Base-by-base conservation (phyloP, 2,329 filamentous ascomycete species). In the Monosporascus sp. region DNA sequence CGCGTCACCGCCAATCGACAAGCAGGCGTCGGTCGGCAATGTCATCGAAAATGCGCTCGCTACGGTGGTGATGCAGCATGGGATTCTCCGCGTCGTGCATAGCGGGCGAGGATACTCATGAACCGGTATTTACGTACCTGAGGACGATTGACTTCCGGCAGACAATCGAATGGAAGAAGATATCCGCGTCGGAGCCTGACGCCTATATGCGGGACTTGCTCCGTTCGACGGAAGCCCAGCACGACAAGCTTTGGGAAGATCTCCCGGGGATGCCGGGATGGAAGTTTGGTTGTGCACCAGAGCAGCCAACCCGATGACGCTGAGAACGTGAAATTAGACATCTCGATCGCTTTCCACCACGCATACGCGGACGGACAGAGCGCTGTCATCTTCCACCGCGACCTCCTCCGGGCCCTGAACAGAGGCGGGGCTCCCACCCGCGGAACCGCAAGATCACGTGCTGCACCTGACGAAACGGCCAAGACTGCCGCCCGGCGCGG, bases 321-420 rank as follows among this genome's bases (percentile, higher is more conserved):
- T 5, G 44, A 57, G 2, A 27, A 48, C 1, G 47, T 60, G 5
- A 59, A 66, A 6, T 58, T 73, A 37, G 72, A 81, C 48, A 54
- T 80, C 14, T 56, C 74, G 6, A 79, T 82, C 56, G 68, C 72
- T 5, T 78, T 70, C 37, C 81, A 84, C 55, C 81, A 84, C 57
- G 69, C 72, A 0, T 66, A 83, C 18, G 71, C 72, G 24, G 81
- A 84, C 56, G 81, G 81, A 1, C 67, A 72, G 14, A 74, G 75
- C 56, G 75, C 74, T 0, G 65, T 67, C 27, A 60, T 72, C 2
- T 82, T 84, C 56, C 81, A 84, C 55, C 63, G 70, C 31, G 66
- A 70, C 2, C 64, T 84, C 0, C 68, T 78, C 4, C 58, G 65
- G 3, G 71, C 76, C 4, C 66, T 83, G 2, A 72, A 71, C 52